phyloP scores from a whole-genome alignment of 2,329 filamentous ascomycete genomes.

The Fusarium ambrosium region DNA sequence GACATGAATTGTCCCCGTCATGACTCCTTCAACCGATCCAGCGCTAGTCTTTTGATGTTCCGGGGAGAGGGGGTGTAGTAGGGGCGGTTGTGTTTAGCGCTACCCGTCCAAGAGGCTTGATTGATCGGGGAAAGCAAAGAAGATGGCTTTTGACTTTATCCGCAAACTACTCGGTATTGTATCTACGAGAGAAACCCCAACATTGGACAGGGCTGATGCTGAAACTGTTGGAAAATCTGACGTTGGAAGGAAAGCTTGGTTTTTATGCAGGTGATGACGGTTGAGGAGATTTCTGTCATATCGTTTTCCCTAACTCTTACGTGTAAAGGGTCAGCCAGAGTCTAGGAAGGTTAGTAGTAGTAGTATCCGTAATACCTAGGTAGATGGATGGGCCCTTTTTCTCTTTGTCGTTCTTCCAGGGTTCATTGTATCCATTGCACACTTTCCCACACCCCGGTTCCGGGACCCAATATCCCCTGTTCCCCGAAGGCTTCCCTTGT shows the following conservation, averaged over 20 bases:
- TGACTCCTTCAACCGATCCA: not conserved
- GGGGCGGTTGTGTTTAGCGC: constrained; percentile 11
- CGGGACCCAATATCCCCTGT: constrained; percentile 32
- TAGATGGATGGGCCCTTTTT: not conserved
- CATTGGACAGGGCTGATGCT: not conserved
- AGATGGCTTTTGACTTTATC: not conserved
- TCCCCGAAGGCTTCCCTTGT: constrained; percentile 16
- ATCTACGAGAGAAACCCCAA: not conserved
- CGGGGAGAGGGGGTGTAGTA: not conserved
- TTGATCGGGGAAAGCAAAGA: not conserved
- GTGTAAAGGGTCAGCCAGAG: not conserved
- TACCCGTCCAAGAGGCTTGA: not conserved
- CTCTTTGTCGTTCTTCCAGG: not conserved
- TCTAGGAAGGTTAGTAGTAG: not conserved
- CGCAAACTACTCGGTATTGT: not conserved
- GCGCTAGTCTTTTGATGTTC: constrained; percentile 7
- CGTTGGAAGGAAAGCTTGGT: not conserved
- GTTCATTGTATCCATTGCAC: not conserved
- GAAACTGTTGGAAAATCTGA: not conserved
- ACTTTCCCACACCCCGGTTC: constrained; percentile 15
- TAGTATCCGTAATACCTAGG: not conserved
- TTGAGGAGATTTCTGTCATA: not conserved
- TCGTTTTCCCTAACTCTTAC: not conserved
- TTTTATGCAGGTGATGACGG: not conserved
- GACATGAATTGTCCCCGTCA: not conserved